phyloP scores from a whole-genome alignment of 176 grass and related monocot genomes.

The Oryza rufipogon region DNA sequence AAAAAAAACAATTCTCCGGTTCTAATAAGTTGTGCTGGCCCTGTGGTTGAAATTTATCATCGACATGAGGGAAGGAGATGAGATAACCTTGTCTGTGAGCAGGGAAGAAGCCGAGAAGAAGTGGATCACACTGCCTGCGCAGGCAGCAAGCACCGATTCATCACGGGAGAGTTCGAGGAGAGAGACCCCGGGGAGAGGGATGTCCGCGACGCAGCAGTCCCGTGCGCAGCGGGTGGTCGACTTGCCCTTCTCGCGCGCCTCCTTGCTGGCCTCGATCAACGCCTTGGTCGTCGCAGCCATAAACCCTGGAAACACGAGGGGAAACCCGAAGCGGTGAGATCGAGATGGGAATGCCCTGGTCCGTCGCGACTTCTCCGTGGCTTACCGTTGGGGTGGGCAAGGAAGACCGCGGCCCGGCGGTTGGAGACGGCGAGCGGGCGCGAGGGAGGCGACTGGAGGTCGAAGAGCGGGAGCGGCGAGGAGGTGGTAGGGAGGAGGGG shows the following conservation, averaged over 20 bases:
- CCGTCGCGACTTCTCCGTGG: neutral
- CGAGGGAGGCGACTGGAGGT: conserved; percentile 66
- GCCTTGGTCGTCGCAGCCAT: conserved; percentile 75
- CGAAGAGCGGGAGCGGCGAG: conserved; percentile 51
- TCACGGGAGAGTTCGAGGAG: conserved; percentile 71
- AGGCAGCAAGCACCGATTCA: conserved; percentile 65
- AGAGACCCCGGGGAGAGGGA: conserved; percentile 64
- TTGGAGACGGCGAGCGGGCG: conserved; percentile 73
- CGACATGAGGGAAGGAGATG: neutral
- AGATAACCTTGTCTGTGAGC: conserved; percentile 58
- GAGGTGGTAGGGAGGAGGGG: conserved; percentile 55
- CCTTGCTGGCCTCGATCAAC: conserved; percentile 67
- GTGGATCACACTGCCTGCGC: conserved; percentile 60
- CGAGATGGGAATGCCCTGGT: neutral
- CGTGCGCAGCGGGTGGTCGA: conserved; percentile 60
- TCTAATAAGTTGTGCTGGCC: neutral
- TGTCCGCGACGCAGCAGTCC: conserved; percentile 66
- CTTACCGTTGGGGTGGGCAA: conserved; percentile 67
- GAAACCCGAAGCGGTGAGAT: conserved; percentile 35
- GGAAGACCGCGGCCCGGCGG: conserved; percentile 70
- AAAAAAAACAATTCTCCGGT: neutral
- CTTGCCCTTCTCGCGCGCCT: conserved; percentile 76
- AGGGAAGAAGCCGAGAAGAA: conserved; percentile 76
- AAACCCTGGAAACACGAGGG: conserved; percentile 65
- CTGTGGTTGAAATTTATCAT: conserved; percentile 6